Evolutionary conservation across 805 yeast genomes (phyloP).

Genomic region (Starmerella scarabaei): DNA sequence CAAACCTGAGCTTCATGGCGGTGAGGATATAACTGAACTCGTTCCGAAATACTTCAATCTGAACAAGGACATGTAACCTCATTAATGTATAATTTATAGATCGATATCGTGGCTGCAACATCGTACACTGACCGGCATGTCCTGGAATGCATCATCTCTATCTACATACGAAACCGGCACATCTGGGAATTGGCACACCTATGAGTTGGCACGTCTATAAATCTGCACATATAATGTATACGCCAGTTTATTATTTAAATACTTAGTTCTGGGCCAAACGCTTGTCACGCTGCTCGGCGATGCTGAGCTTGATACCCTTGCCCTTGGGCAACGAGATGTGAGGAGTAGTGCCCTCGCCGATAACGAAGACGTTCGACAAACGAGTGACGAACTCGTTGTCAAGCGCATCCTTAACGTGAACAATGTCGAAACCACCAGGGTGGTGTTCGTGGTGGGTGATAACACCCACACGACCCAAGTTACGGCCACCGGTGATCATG

Average conservation of each 20-base stretch:
- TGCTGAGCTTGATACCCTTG: slow-evolving; percentile 93
- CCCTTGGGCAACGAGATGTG: slow-evolving; percentile 95
- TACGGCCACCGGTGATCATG: slow-evolving; percentile 96
- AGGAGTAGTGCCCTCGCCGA: slow-evolving; percentile 94
- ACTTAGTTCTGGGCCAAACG: slow-evolving; percentile 65
- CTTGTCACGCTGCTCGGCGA: slow-evolving; percentile 97
- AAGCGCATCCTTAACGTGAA: slow-evolving; percentile 87
- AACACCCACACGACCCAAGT: slow-evolving; percentile 96
- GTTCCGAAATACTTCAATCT: slow-evolving; percentile 22
- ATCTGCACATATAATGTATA: not conserved
- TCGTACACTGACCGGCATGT: no score
- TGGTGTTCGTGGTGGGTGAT: slow-evolving; percentile 93
- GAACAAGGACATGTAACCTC: no score
- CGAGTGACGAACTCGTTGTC: slow-evolving; percentile 95
- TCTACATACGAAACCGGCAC: not conserved
- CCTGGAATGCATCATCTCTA: not conserved
- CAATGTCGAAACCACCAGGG: slow-evolving; percentile 97
- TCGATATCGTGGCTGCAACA: no score
- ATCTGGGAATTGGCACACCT: not conserved
- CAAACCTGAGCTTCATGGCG: slow-evolving; percentile 20
- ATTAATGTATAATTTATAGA: no score
- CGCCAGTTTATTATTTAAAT: slow-evolving; percentile 11
- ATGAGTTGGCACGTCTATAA: not conserved
- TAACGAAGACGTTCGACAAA: slow-evolving; percentile 81
- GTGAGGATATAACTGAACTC: slow-evolving; percentile 24